Conservation (phyloP, 1,139 yeast genomes). For the Candida labiduridarum region DNA sequence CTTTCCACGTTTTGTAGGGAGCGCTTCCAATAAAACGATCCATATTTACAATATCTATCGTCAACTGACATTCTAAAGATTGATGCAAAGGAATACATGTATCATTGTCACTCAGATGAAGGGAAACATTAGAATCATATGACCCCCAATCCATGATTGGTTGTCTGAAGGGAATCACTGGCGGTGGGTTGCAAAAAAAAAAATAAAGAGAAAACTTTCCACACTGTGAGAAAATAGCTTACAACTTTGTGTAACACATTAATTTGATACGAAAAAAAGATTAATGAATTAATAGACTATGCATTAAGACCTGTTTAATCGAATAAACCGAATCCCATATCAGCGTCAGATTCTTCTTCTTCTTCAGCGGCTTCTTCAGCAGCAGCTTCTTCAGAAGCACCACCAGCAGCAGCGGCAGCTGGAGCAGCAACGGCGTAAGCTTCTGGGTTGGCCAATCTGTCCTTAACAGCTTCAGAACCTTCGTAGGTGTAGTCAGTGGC, state of each 20-base stretch:
- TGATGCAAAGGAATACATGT: neutral
- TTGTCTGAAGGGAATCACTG: neutral
- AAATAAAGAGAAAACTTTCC: neutral
- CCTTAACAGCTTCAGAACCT: conserved; percentile 98
- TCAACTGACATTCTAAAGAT: conserved; percentile 4
- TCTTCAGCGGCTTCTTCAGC: conserved; percentile 69
- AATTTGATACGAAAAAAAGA: neutral
- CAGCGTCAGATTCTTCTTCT: conserved; percentile 65
- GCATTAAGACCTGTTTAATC: conserved; percentile 59
- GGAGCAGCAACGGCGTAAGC: conserved; percentile 99
- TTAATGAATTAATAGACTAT: neutral
- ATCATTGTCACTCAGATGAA: neutral
- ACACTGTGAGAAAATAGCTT: neutral
- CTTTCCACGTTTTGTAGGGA: conserved; percentile 7
- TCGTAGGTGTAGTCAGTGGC: conserved; percentile 99
- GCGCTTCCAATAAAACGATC: conserved; percentile 10
- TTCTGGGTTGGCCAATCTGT: conserved; percentile 78
- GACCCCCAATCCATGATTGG: conserved; percentile 1
- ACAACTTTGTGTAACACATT: neutral
- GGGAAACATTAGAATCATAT: conserved; percentile 3
- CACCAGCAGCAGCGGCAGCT: conserved; percentile 87
- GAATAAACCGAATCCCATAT: conserved; percentile 99
- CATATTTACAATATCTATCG: conserved; percentile 9
- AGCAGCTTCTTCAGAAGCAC: conserved; percentile 65
- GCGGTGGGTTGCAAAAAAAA: conserved; percentile 11